Conservation (phyloP, 1,284 basidiomycete species). For the Porodaedalea pini region DNA sequence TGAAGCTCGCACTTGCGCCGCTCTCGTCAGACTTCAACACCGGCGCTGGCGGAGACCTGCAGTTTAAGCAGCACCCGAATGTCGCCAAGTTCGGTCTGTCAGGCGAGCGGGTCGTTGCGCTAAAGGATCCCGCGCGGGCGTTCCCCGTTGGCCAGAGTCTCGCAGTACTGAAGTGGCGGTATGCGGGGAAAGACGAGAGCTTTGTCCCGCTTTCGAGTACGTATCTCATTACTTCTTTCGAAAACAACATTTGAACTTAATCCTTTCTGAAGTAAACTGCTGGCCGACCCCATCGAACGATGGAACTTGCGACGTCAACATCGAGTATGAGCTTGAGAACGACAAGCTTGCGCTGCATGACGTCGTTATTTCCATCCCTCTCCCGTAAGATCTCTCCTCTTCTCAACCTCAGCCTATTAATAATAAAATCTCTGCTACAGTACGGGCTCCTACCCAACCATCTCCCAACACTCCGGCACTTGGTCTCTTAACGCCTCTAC, state of each 20-base stretch:
- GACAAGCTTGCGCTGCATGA: conserved; percentile 78
- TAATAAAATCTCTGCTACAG: conserved; percentile 35
- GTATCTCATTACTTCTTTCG: conserved; percentile 31
- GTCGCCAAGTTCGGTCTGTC: conserved; percentile 83
- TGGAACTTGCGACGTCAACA: conserved; percentile 88
- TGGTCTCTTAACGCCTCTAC: conserved; percentile 79
- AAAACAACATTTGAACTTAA: neutral
- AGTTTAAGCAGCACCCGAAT: conserved; percentile 97
- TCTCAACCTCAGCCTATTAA: neutral
- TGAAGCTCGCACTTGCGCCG: conserved; percentile 68
- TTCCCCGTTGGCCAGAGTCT: conserved; percentile 90
- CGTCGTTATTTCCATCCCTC: conserved; percentile 86
- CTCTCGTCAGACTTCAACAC: conserved; percentile 52
- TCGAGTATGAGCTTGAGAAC: conserved; percentile 96
- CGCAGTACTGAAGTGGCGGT: conserved; percentile 91
- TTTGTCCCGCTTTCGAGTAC: conserved; percentile 86
- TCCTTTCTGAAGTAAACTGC: conserved; percentile 69
- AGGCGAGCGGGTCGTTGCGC: conserved; percentile 67
- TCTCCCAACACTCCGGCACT: conserved; percentile 73
- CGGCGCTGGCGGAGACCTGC: conserved; percentile 55
- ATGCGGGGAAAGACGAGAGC: conserved; percentile 88
- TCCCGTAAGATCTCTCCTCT: conserved; percentile 62
- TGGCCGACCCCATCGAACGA: conserved; percentile 93
- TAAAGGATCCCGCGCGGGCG: conserved; percentile 79
- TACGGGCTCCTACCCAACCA: conserved; percentile 80